A percentile compares a stretch with the other conserved stretches of the same genome.
Evolutionary conservation across 192 early-diverging fungal genomes (phyloP).

Genomic region (Backusella liffmaniae): DNA sequence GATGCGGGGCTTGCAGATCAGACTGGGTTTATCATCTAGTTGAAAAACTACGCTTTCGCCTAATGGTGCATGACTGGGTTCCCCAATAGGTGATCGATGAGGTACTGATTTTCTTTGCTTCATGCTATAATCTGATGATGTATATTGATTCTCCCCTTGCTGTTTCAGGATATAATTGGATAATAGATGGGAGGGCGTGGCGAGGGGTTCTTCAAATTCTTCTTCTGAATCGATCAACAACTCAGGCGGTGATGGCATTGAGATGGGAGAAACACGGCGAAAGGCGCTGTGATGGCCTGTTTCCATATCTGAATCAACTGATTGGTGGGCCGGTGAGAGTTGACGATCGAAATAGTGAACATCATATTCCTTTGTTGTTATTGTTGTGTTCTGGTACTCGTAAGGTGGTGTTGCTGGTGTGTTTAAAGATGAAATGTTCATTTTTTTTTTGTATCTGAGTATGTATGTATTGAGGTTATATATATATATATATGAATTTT

Average conservation of each 20-base stretch:
- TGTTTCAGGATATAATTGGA: slow-evolving; percentile 4
- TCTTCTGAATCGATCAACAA: slow-evolving; percentile 31
- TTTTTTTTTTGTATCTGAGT: neutral
- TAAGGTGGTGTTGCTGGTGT: slow-evolving; percentile 15
- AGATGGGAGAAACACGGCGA: slow-evolving; percentile 4
- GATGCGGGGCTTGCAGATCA: slow-evolving; percentile 14
- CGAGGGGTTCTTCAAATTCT: slow-evolving; percentile 22
- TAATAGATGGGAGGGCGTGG: neutral
- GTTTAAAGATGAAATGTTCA: slow-evolving; percentile 17
- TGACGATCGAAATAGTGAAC: slow-evolving; percentile 8
- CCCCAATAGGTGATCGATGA: slow-evolving; percentile 28
- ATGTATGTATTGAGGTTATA: neutral
- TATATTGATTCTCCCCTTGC: neutral
- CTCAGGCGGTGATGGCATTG: slow-evolving; percentile 27
- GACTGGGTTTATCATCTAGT: neutral
- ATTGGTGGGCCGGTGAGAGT: slow-evolving; percentile 1
- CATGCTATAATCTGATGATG: neutral
- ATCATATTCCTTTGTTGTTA: neutral
- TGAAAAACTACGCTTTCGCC: slow-evolving; percentile 1
- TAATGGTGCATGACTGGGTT: neutral
- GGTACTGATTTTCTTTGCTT: slow-evolving; percentile 28
- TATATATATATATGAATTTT: neutral
- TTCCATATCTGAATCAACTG: neutral
- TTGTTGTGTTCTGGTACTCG: neutral
- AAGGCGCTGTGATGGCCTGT: slow-evolving; percentile 2